phyloP scores from a whole-genome alignment of 164 flowering plant genomes.

The Macadamia tetraphylla region DNA sequence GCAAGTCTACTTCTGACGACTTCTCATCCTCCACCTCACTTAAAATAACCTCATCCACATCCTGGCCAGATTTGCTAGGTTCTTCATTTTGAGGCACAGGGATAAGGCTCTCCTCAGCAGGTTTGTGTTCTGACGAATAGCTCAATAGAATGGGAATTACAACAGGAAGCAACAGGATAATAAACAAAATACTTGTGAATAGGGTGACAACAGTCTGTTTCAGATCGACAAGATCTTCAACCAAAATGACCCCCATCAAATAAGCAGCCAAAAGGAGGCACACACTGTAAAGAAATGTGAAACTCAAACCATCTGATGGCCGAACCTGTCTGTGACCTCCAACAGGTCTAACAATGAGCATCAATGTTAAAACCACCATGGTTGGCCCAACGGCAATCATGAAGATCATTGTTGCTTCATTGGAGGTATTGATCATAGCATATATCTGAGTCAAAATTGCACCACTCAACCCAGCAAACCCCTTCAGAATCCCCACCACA shows the following conservation, averaged over 20 bases:
- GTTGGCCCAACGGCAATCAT: conserved; percentile 97
- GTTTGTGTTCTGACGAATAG: conserved; percentile 27
- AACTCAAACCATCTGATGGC: conserved; percentile 64
- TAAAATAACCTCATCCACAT: conserved; percentile 53
- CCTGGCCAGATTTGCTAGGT: conserved; percentile 28
- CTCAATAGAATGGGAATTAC: conserved; percentile 54
- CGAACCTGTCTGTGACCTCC: conserved; percentile 87
- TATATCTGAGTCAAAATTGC: conserved; percentile 89
- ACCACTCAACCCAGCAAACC: conserved; percentile 91
- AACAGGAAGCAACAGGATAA: conserved; percentile 62
- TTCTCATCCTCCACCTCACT: conserved; percentile 98
- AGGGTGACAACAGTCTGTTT: conserved; percentile 43
- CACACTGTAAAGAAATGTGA: conserved; percentile 62
- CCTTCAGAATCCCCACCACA: conserved; percentile 91
- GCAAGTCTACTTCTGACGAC: conserved; percentile 71
- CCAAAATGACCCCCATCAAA: conserved; percentile 92
- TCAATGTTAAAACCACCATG: conserved; percentile 67
- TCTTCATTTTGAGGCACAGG: conserved; percentile 38
- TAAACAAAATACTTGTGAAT: conserved; percentile 58
- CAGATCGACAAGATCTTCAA: conserved; percentile 69
- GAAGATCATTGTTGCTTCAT: conserved; percentile 77
- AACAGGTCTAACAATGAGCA: conserved; percentile 89
- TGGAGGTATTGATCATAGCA: conserved; percentile 61
- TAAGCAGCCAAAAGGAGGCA: conserved; percentile 94
- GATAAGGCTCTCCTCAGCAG: conserved; percentile 58